Conservation (phyloP, 768 basidiomycete genomes). For the Mrakia hoshinonis region DNA sequence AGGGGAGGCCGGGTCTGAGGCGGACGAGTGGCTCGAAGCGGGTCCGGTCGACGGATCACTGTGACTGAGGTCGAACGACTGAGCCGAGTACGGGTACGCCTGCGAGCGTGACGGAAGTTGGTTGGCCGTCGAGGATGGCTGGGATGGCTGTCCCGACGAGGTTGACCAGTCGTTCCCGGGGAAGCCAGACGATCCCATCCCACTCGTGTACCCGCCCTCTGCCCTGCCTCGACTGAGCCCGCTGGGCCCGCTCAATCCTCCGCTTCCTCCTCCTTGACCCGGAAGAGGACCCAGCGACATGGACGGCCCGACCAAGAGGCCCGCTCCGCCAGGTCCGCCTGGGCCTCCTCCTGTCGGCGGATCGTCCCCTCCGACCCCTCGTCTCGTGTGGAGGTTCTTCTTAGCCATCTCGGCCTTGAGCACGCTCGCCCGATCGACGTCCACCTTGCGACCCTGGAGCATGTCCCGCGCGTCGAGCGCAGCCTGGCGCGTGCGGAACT, state of each 20-base stretch:
- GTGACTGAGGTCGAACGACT: neutral
- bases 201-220: neutral
- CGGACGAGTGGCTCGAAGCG: neutral
- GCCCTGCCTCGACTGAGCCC: neutral
- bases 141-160: neutral
- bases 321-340: constrained; percentile 3
- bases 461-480: constrained; percentile 79
- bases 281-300: neutral
- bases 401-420: constrained; percentile 99
- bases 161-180: neutral
- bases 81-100: neutral
- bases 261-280: neutral
- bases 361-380: constrained; percentile 60
- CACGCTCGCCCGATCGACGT: constrained; percentile 83
- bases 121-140: neutral
- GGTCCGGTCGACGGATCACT: neutral
- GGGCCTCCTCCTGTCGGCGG: constrained; percentile 34
- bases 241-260: neutral
- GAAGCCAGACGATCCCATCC: neutral
- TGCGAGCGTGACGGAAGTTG: constrained; percentile 14
- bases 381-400: constrained; percentile 96
- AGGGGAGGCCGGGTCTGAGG: constrained; percentile 8
- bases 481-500: constrained; percentile 78
- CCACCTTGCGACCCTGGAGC: constrained; percentile 80
- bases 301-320: constrained; percentile 5